Evolutionary conservation across 83 land plant species (phyloP), one percentile per base, ranked within the genome.

Genomic region (Larix sibirica): DNA sequence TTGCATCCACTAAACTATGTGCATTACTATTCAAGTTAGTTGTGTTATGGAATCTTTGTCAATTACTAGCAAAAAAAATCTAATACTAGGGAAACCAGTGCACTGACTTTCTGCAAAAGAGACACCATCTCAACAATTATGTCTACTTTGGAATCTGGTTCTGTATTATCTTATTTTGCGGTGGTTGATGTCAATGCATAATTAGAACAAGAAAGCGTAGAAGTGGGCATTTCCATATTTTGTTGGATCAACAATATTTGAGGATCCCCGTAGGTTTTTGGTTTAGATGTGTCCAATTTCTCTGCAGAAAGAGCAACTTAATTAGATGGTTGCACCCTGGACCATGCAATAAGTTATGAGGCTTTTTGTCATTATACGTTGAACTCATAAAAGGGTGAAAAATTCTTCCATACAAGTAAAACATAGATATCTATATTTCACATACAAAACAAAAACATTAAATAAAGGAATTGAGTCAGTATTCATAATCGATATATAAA

Each of bases 241-340:
- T 77, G 79, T 77, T 77, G 79, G 36, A 77, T 77, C n/a, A 77
- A n/a, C 38, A 77, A 26, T 58, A 77, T 62, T 28, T 77, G 79
- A 58, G 79, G 62, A 17, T 77, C 79, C 62, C 79, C 79, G 4
- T 62, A 77, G 18, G 62, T 54, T 33, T 77, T 58, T 77, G 79
- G 79, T 58, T 50, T 77, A 71, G 24, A 38, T 40, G 24, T 40
- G 50, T 56, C n/a, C 54, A 71, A 4, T 71, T 38, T 71, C n/a
- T 71, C 77, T 13, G 77, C 44, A 26, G 31, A 58, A 47, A 24
- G 79, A 12, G 31, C 40, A 26, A 77, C 14, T 21, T 62, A 77
- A 77, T 58, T 12, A 7, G 79, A 77, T 31, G 79, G 79, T 28
- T 77, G 79, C 2, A 31, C 12, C 20, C n/a, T n/a, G n/a, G n/a